Evolutionary conservation across 768 basidiomycete genomes (phyloP).

Genomic region (Coprinopsis strossmayeri): DNA sequence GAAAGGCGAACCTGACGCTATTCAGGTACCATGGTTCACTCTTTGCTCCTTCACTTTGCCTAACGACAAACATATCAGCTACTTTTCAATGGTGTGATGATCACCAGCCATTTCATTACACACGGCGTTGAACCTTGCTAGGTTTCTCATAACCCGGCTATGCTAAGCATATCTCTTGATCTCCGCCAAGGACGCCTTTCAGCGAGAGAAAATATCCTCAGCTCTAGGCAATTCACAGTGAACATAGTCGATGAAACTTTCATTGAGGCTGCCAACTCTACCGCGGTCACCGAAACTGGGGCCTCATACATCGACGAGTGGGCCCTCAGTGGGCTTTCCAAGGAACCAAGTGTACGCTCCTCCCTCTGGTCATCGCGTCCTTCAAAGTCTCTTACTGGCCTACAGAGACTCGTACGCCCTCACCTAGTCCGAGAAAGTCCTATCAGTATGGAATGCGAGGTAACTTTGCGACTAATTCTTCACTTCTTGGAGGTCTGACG

Average conservation of each 20-base stretch:
- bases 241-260: constrained; percentile 68
- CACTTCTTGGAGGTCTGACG: constrained; percentile 11
- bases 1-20: constrained; percentile 55
- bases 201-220: constrained; percentile 59
- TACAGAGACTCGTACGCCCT: constrained; percentile 42
- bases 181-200: constrained; percentile 51
- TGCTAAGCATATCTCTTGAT: constrained; percentile 56
- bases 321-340: constrained; percentile 53
- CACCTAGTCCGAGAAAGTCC: constrained; percentile 52
- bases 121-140: constrained; percentile 15
- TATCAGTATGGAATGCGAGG: constrained; percentile 57
- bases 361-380: too few species aligned
- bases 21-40: constrained; percentile 44
- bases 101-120: constrained; percentile 1
- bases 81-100: constrained; percentile 53
- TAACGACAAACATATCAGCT: constrained; percentile 26
- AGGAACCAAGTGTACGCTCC: constrained; percentile 47
- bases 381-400: too few species aligned
- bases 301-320: constrained; percentile 51
- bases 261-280: constrained; percentile 48
- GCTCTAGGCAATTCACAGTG: constrained; percentile 62
- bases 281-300: constrained; percentile 51
- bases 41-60: not conserved
- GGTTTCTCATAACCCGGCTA: constrained; percentile 61
- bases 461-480: constrained; percentile 18